Evolutionary conservation across 2,329 filamentous ascomycete species (phyloP), one percentile per base, ranked within the genome.

Genomic region (Arthroderma sp.): DNA sequence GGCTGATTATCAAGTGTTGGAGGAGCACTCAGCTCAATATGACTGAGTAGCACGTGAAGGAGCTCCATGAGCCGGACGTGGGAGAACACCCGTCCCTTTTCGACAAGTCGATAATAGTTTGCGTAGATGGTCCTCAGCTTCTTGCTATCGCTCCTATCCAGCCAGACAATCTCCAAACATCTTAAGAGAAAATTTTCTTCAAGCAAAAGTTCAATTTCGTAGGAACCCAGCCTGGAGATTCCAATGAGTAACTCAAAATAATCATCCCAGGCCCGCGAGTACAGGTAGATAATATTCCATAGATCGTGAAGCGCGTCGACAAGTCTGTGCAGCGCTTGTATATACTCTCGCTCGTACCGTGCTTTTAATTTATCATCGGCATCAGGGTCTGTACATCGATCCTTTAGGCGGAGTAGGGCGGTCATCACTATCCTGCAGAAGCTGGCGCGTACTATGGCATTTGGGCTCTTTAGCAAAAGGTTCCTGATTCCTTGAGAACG

Each of bases 211-310:
- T 68, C 66, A 15, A 74, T 68, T 57, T 85, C 80, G 4, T 69
- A 59, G 3, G 67, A 61, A 1, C 82, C 81, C 44, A 85, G 61
- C 38, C 66, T 69, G 9, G 78, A 77, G 56, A 88, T 81, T n/a
- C 67, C 67, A n/a, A 74, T 57, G 49, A 88, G 68, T n/a, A 83
- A 71, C 8, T 74, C 73, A 57, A 89, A 89, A 47, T 81, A 81
- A 54, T 89, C 83, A 36, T 80, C 75, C 85, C 85, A 91, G 3
- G 82, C 74, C 46, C 79, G 75, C 29, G 77, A 65, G 38, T 73
- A 68, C 2, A 67, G 61, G 48, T 84, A 77, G 46, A 86, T 77
- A n/a, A 63, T 67, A 3, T 72, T 64, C 75, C 78, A 85, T 3
- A 85, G 60, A 22, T 69, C 60, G 29, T 69, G 64, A 41, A 86